Evolutionary conservation across 352 stramenopile species (phyloP), one percentile per base, ranked within the genome.

Genomic region (Phytophthora cryptogea): DNA sequence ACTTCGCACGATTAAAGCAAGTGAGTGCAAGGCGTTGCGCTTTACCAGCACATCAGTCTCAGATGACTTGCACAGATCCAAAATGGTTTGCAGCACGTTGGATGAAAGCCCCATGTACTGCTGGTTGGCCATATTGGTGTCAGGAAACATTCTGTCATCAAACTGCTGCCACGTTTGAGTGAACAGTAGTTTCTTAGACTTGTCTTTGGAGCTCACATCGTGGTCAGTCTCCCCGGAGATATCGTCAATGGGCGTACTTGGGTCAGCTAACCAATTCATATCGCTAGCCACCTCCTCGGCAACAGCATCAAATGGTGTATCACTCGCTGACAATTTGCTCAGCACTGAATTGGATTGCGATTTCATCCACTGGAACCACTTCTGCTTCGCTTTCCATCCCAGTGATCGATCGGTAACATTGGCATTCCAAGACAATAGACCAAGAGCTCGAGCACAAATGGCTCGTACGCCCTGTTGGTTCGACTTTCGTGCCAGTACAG

Each of bases 1-100:
- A 48, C 82, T 78, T 66, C 83, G 77, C 11, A 76, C 84, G 16
- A 91, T 72, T n/a, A 90, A 44, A 17, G 82, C 78, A 16, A 93
- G 59, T 9, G 81, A 91, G 2, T 72, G 72, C 23, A 93, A 61
- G 2, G 84, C 80, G 32, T 86, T 90, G 14, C 72, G 66, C 35
- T 84, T 83, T 39, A 90, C 74, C 28, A 52, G 42, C 8, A 35
- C 55, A 5, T 67, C 63, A 10, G 53, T 56, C 8, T 66, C 53
- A 0, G 43, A 32, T 0, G 59, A 62, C 28, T 56, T 23, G 41
- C 77, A 88, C 13, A 90, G 43, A 46, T 86, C 68, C 31, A 89
- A 45, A 50, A 89, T 48, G 5, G 72, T 76, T 54, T 86, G 67
- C 11, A 90, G 54, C 8, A 88, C 63, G 40, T 64, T 66, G 2